Evolutionary conservation across 2,329 filamentous ascomycete genomes (phyloP), one percentile per base, ranked within the genome.

Genomic region (Mycosphaerelloides madeirae): DNA sequence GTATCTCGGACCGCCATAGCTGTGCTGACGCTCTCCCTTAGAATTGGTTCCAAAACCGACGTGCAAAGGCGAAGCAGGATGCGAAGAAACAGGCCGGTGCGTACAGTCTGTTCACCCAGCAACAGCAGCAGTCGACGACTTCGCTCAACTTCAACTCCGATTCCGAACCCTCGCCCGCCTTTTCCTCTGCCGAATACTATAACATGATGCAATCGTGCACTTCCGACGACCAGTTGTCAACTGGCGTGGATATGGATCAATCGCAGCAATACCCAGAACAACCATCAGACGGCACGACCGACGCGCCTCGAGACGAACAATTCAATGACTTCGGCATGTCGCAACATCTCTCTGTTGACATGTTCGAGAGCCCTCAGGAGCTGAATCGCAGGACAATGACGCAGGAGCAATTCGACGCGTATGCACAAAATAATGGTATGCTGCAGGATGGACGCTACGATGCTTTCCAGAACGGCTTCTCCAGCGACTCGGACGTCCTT

Each of bases 31-130:
- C 13, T n/a, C n/a, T n/a, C 25, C 50, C 67, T 44, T 52, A 75
- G 72, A 76, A 76, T 55, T 76, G 73, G 73, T 76, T 76, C 53
- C 73, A 76, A 57, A 76, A 76, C 55, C 69, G 73, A 38, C 58
- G 73, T 49, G 73, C 73, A 42, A 76, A 75, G 52, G 70, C 73
- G 35, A 76, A 75, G 63, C 73, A 76, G 52, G 73, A 76, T 57
- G 59, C 65, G 38, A 75, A 75, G 63, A 76, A 75, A 58, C 60
- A 65, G 43, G 52, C 55, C 14, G 58, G 60, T 46, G 50, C 58
- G 9, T 53, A 46, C 41, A 56, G 59, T 34, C 40, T 64, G 36
- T 53, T 52, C 38, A 36, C 40, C 15, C 46, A 57, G 15, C 55
- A 56, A 31, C 48, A 50, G 31, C 22, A 25, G 22, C 22, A 25